Percentiles rank a stretch among this genome's conserved stretches.
These are phyloP conservation scores for Globisporangium cystogenes DNA, from an alignment of 352 stramenopile species.

Conservation along the genomic window DNA sequence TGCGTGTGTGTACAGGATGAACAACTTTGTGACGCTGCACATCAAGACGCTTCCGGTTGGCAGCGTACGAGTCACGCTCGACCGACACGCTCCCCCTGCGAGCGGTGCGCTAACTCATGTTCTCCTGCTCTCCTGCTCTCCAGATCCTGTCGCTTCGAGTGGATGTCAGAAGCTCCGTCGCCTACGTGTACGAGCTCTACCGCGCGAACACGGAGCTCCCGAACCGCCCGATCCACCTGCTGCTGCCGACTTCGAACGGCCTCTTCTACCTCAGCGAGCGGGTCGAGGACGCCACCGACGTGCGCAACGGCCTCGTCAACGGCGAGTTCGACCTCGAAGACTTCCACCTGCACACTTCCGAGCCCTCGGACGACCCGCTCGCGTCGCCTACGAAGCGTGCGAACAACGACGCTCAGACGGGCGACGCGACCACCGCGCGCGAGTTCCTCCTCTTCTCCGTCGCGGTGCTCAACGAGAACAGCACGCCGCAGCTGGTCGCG, in stretches of 20 bases:
- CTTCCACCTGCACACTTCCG: conserved; percentile 41
- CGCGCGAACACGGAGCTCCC: conserved; percentile 46
- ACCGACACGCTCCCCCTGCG: neutral
- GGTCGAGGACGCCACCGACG: conserved; percentile 54
- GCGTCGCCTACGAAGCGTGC: neutral
- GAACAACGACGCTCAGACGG: neutral
- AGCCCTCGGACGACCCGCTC: neutral
- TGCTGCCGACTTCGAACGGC: conserved; percentile 56
- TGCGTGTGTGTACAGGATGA: conserved; percentile 30
- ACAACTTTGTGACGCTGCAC: conserved; percentile 56
- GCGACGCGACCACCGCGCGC: conserved; percentile 2
- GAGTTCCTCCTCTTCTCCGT: conserved; percentile 72
- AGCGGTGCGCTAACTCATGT: neutral
- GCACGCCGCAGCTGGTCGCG: conserved; percentile 47
- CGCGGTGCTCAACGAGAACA: conserved; percentile 47
- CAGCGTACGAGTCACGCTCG: conserved; percentile 28
- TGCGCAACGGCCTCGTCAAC: conserved; percentile 52
- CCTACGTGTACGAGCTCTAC: conserved; percentile 78
- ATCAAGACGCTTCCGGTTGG: conserved; percentile 77
- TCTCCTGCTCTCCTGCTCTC: neutral
- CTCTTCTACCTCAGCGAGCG: conserved; percentile 70
- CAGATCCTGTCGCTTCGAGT: conserved; percentile 57
- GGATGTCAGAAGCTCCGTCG: conserved; percentile 40
- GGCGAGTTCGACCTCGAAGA: conserved; percentile 64
- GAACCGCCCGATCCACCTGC: conserved; percentile 57